Evolutionary conservation across 805 yeast genomes (phyloP).

Genomic region (Hermanozyma aechmeae): DNA sequence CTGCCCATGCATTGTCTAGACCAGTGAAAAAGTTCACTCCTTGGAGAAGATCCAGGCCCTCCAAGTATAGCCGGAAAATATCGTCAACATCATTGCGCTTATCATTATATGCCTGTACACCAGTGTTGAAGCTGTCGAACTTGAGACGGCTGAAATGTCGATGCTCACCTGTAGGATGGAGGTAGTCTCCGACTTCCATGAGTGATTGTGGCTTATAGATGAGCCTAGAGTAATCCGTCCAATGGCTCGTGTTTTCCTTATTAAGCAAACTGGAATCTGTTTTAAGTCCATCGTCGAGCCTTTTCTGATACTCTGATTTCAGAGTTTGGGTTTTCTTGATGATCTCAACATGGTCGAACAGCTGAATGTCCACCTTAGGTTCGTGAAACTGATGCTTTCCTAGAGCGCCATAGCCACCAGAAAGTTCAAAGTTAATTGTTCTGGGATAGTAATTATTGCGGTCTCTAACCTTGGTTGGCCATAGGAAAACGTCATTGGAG

Average conservation of each 20-base stretch:
- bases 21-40: constrained; percentile 70
- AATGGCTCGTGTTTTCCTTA: constrained; percentile 41
- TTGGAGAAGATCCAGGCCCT: constrained; percentile 62
- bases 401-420: constrained; percentile 68
- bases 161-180: constrained; percentile 22
- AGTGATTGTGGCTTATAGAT: constrained; percentile 56
- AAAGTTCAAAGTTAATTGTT: constrained; percentile 69
- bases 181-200: constrained; percentile 51
- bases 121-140: constrained; percentile 45
- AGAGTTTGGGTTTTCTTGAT: constrained; percentile 27
- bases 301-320: constrained; percentile 54
- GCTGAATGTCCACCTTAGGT: constrained; percentile 7
- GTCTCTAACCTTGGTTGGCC: constrained; percentile 12
- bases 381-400: constrained; percentile 42
- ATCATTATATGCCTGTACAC: constrained; percentile 48
- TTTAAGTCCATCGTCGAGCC: constrained; percentile 42
- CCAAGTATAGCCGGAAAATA: constrained; percentile 51
- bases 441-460: constrained; percentile 65
- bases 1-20: constrained; percentile 78
- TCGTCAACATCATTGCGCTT: constrained; percentile 33
- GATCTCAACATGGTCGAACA: constrained; percentile 7
- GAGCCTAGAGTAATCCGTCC: constrained; percentile 75
- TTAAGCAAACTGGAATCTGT: constrained; percentile 19
- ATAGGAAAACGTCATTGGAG: constrained; percentile 32
- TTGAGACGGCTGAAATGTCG: constrained; percentile 21